These are phyloP conservation scores for Stephanodiscus triporus DNA, from an alignment of 108 stramenopile species.

Conservation along the genomic window DNA sequence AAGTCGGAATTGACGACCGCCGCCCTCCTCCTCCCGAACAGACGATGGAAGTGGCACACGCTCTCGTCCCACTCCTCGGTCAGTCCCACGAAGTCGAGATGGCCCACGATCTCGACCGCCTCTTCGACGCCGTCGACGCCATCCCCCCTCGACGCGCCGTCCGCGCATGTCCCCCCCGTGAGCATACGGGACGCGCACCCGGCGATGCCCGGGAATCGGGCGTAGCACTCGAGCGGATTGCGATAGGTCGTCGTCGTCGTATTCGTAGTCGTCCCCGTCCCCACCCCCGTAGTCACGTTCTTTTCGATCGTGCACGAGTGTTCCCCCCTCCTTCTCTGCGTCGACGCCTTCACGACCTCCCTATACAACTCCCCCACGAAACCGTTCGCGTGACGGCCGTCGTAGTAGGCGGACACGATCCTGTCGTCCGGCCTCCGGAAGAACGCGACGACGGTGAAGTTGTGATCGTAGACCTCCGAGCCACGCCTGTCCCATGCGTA, in stretches of 20 bases:
- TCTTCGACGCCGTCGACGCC: conserved; percentile 34
- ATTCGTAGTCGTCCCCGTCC: too few relatives aligned
- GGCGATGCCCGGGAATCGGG: conserved; percentile 45
- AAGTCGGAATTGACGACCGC: not conserved
- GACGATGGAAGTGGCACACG: conserved; percentile 54
- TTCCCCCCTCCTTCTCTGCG: not conserved
- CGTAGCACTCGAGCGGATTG: conserved; percentile 49
- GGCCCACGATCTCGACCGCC: conserved; percentile 41
- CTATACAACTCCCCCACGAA: conserved; percentile 10
- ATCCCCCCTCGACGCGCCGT: conserved; percentile 23
- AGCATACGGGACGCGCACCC: conserved; percentile 52
- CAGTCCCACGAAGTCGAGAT: conserved; percentile 45
- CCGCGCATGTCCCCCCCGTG: conserved; percentile 45
- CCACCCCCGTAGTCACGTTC: too few relatives aligned
- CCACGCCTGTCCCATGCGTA: conserved; percentile 28
- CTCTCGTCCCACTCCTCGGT: conserved; percentile 58
- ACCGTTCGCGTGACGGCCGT: conserved; percentile 40
- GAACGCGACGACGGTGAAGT: conserved; percentile 45
- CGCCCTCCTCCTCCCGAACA: conserved; percentile 26
- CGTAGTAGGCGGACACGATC: conserved; percentile 46
- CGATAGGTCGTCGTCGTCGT: not conserved
- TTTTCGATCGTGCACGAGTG: conserved; percentile 14
- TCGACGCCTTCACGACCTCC: not conserved
- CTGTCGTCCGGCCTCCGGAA: conserved; percentile 53
- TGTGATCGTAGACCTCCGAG: conserved; percentile 36